A percentile compares a stretch with the other conserved stretches of the same genome.
Conservation (phyloP, 495 filamentous ascomycete species). For the Lophium mytilinum region DNA sequence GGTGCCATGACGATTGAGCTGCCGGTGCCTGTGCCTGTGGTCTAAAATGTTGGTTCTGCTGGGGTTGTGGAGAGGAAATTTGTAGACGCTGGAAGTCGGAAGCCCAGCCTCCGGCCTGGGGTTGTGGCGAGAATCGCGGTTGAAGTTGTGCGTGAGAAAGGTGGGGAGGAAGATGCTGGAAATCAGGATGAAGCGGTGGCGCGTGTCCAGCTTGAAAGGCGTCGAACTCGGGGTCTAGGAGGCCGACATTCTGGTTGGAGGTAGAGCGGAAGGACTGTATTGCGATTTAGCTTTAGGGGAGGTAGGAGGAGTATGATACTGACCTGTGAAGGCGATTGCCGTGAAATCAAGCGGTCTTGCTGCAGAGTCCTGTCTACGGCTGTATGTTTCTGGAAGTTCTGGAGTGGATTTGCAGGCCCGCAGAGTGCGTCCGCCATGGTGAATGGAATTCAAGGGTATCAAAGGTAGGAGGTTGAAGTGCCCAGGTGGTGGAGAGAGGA, state of each 20-base stretch:
- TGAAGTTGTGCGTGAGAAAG: conserved; percentile 1
- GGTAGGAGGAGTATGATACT: conserved; percentile 5
- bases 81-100: conserved; percentile 35
- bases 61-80: conserved; percentile 20
- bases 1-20: conserved; percentile 28
- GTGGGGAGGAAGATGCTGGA: conserved; percentile 16
- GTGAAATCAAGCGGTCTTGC: conserved; percentile 63
- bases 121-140: conserved; percentile 16
- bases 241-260: conserved; percentile 44
- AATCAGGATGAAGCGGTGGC: conserved; percentile 20
- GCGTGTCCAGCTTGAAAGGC: conserved; percentile 57
- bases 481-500: background rate
- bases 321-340: conserved; percentile 50
- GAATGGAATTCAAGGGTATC: background rate
- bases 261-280: conserved; percentile 54
- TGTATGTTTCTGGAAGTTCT: conserved; percentile 75
- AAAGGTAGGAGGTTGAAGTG: background rate
- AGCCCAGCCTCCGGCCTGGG: conserved; percentile 29
- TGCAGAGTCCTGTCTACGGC: conserved; percentile 72
- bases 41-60: conserved; percentile 9
- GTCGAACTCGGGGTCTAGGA: conserved; percentile 61
- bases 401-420: conserved; percentile 81
- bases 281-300: conserved; percentile 18
- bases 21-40: conserved; percentile 9
- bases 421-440: conserved; percentile 76